Evolutionary conservation across 805 yeast genomes (phyloP), one percentile per base, ranked within the genome.

Genomic region (Kregervanrija delftensis): DNA sequence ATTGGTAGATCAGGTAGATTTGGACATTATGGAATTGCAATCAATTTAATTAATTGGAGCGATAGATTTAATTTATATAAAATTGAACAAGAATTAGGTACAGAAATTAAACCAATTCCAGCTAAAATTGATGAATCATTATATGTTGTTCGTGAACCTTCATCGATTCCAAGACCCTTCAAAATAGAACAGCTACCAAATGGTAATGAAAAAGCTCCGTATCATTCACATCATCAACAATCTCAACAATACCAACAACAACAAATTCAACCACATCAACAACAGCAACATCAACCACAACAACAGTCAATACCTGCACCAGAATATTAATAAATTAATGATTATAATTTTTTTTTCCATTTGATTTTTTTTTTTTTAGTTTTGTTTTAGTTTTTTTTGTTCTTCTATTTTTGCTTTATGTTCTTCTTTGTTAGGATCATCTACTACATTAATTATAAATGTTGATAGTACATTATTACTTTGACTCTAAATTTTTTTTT

Each of bases 1-100:
- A 93, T 91, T 57, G 98, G 98, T 76, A 88, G 99, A 74, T 89
- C 97, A 8, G 98, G 99, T 55, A 86, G 99, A 74, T 93, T 87
- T 60, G 99, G 99, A 54, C 99, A 93, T 65, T 79, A 90, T 61
- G 99, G 99, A 74, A 76, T 93, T 63, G 99, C 99, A 31, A 89
- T 93, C 61, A 93, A 93, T 69, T 77, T 93, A 58, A 88, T 93
- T 71, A 87, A 90, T 65, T 91, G 97, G 96, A 82, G 89, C 59
- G 99, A 93, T 65, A 80, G 98, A 63, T 89, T 86, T 68, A 87
- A 86, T 61, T 74, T 93, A 59, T 91, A 89, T 68, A 87, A 86
- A 66, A 90, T 93, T 57, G 99, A 93, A 67, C 96, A 91, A 68
- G 98, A 91, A 68, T 77, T 93, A 53, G 97, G 97, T 33, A 91